Base-by-base conservation (phyloP, 306 rosid species). In the Hippophae rhamnoides region DNA sequence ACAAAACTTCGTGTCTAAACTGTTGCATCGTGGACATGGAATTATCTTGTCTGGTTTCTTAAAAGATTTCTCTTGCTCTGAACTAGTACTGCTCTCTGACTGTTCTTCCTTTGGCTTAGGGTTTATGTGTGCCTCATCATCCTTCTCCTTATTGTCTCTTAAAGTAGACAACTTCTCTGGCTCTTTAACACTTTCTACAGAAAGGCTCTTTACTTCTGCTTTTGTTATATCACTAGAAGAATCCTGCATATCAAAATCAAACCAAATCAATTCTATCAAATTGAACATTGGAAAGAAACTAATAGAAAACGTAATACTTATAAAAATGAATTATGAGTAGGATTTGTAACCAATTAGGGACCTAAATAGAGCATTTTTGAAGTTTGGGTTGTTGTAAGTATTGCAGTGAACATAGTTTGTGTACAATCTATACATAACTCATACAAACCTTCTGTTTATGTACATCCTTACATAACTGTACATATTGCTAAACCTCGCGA, bases 1-100 rank as follows among this genome's bases (percentile, higher is more conserved):
- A 72, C 95, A 86, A 38, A 86, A 86, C 66, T 86, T 83, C 18
- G 95, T 83, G 41, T 86, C 87, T 56, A 70, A 54, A 64, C 90
- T 86, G 52, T 74, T 80, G 72, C 95, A 86, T 51, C 95, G 47
- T 3, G 95, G 95, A 74, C 95, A 86, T 70, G 76, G 85, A 64
- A 83, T 25, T 71, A 86, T 77, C 72, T 81, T 81, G 59, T 86
- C 95, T 6, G 90, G 90, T 66, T 81, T 86, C 76, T 86, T 83
- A 4, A 86, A 63, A n/a, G 48, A 50, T 71, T 82, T 73, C 7
- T 80, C 84, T 66, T 82, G 59, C 55, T 81, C 81, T 7, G 79
- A 23, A 48, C 52, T 31, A 43, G 38, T 31, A 31, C 53, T 69
- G 23, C 38, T 31, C 63, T 74, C 79, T 25, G 1, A 9, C 10